Evolutionary conservation across 495 filamentous ascomycete genomes (phyloP).

Genomic region (Aspergillus cristatus): DNA sequence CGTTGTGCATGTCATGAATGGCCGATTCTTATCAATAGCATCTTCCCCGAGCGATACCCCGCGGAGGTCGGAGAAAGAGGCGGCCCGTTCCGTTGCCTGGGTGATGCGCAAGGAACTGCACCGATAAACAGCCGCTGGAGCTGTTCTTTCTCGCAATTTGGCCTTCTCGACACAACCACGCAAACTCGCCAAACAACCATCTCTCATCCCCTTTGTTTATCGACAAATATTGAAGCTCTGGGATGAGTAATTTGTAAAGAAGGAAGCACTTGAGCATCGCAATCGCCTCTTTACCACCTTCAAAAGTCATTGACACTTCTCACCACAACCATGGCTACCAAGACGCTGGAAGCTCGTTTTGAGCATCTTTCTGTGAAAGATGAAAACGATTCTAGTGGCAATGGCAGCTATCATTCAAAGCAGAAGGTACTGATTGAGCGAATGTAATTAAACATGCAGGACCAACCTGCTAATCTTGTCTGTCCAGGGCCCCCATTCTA

Average conservation of each 20-base stretch:
- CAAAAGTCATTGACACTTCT: no score
- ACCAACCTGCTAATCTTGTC: constrained; percentile 18
- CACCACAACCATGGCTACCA: constrained; percentile 40
- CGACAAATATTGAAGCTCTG: no score
- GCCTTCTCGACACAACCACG: constrained; percentile 4
- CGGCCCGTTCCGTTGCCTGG: constrained; percentile 33
- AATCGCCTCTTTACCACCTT: no score
- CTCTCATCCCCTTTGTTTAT: no score
- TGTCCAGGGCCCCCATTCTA: constrained; percentile 34
- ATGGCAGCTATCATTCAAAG: constrained; percentile 47
- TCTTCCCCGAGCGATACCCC: constrained; percentile 26
- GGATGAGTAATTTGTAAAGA: no score
- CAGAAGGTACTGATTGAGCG: constrained; percentile 48
- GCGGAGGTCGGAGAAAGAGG: constrained; percentile 30
- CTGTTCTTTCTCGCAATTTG: constrained; percentile 4
- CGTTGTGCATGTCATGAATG: no score
- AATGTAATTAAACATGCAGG: not conserved
- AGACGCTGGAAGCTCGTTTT: constrained; percentile 66
- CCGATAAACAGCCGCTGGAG: constrained; percentile 25
- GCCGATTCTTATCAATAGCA: not conserved
- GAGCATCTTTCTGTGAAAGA: constrained; percentile 76
- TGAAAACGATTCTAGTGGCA: constrained; percentile 56
- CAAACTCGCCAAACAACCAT: no score
- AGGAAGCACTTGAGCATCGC: no score
- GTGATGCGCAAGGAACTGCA: constrained; percentile 15